Evolutionary conservation across 495 filamentous ascomycete species (phyloP).

Genomic region (Penicillium ochrochloron): DNA sequence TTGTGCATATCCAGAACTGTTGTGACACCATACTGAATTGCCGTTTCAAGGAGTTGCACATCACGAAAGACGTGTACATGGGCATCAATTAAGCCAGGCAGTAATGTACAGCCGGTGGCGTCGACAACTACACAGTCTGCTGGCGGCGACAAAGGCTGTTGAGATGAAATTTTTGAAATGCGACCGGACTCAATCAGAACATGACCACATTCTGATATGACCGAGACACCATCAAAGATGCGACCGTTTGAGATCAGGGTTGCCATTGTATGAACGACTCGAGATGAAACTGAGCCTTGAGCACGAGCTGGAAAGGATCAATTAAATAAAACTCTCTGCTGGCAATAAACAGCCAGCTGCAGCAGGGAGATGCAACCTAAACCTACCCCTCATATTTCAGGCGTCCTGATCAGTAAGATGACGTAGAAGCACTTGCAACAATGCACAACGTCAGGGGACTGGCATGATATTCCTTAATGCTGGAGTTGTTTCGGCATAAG

Average conservation of each 20-base stretch:
- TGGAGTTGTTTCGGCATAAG: neutral
- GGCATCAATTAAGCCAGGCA: constrained; percentile 22
- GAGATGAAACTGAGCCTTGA: neutral
- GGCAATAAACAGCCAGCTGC: neutral
- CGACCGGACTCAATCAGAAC: constrained; percentile 16
- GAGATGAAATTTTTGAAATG: constrained; percentile 12
- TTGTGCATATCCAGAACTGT: constrained; percentile 22
- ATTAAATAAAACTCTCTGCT: neutral
- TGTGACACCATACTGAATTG: constrained; percentile 17
- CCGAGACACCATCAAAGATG: constrained; percentile 20
- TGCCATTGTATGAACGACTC: neutral
- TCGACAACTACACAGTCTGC: constrained; percentile 9
- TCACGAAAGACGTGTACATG: constrained; percentile 21
- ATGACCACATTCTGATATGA: constrained; percentile 15
- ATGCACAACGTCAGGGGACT: neutral
- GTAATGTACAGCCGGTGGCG: constrained; percentile 15
- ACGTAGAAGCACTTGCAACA: neutral
- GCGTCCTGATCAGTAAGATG: neutral
- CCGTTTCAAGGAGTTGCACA: constrained; percentile 14
- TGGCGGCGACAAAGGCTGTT: constrained; percentile 4
- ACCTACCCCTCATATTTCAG: neutral
- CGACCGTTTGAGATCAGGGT: constrained; percentile 17
- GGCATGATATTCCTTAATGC: neutral
- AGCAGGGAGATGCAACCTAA: neutral
- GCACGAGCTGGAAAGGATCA: neutral